phyloP scores from a whole-genome alignment of 2,329 filamentous ascomycete species.

The Scytalidium lignicola region DNA sequence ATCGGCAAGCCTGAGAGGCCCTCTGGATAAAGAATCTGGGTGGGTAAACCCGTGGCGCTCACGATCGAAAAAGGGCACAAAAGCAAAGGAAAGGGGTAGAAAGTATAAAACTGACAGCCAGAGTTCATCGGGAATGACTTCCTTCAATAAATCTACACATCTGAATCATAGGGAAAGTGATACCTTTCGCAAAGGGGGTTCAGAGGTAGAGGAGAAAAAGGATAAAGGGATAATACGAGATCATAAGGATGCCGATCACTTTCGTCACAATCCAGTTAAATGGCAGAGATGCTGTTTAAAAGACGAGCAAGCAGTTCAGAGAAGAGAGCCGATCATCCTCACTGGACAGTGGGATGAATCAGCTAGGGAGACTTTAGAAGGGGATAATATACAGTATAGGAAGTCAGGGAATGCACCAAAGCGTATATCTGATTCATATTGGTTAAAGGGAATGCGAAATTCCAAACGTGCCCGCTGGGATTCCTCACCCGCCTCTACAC shows the following conservation, averaged over 20 bases:
- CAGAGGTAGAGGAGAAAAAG: too few species aligned
- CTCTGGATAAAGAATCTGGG: constrained; percentile 46
- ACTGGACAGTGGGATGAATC: not conserved
- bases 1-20: constrained; percentile 57
- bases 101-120: not conserved
- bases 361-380: not conserved
- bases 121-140: not conserved
- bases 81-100: not conserved
- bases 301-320: too few species aligned
- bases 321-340: not conserved
- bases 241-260: too few species aligned
- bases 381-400: not conserved
- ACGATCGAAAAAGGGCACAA: not conserved
- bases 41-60: constrained; percentile 50
- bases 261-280: too few species aligned
- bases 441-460: constrained; percentile 25
- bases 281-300: too few species aligned
- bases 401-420: constrained; percentile 10
- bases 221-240: too few species aligned
- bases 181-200: not conserved
- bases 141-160: not conserved
- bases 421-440: constrained; percentile 15
- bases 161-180: not conserved
- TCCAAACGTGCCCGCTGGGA: constrained; percentile 26
- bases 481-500: constrained; percentile 17